Evolutionary conservation across 441 rosid species (phyloP), one percentile per base, ranked within the genome.

Genomic region (Cnidoscolus chayamansa): DNA sequence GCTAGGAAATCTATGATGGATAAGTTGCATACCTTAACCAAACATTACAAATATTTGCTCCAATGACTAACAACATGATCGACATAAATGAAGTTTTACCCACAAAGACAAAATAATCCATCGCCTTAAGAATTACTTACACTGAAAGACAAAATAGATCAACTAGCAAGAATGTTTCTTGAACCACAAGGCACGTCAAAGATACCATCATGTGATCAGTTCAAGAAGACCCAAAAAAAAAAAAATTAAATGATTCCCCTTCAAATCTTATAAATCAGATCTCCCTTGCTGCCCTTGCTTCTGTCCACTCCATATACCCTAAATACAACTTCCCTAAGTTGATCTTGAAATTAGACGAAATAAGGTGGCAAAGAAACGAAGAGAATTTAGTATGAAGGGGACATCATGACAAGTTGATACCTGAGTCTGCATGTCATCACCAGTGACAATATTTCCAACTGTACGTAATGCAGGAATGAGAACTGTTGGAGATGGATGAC

Each of bases 381-480:
- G 4, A 56, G 17, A 25, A 17, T 25, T 19, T 10, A 9, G 7
- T 19, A 10, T 12, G 35, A 43, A 1, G 17, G 12, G n/a, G 40
- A 16, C n/a, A 11, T n/a, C 63, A 10, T 1, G 10, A 58, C 0
- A n/a, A 50, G 10, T 12, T 40, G 32, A 62, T 78, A 74, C 81
- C 94, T 92, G 94, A 53, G 96, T 90, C 74, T 92, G 94, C 75
- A 77, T 32, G 79, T 90, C 97, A 78, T 92, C 96, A 50, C 97
- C 93, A n/a, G 92, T 92, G 35, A 92, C 97, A 51, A 92, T 88
- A 77, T 92, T 88, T 57, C 96, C 94, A 71, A 90, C 87, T 0
- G 90, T 79, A 53, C 96, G 91, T 66, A 92, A 88, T 45, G 97
- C 93, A 67, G 97, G 96, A 77, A 89, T 88, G 50, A 90, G 82